Evolutionary conservation across 2,329 filamentous ascomycete species (phyloP).

Genomic region (Xylariaceae sp.): DNA sequence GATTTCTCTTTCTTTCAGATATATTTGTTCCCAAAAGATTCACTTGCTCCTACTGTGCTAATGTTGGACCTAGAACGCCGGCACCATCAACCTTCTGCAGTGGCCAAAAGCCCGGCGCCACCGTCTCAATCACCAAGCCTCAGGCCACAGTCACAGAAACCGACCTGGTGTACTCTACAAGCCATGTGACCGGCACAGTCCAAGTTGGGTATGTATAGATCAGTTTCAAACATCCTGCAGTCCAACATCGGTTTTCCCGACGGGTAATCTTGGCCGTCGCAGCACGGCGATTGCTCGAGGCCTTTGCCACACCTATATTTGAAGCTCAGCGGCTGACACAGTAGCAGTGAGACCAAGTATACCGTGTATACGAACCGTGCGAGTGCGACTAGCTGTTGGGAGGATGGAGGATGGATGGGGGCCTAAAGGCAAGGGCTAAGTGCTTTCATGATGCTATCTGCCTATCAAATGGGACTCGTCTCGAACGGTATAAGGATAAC

Average conservation of each 20-base stretch:
- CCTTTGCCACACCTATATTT: not conserved
- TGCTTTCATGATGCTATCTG: too few relatives aligned
- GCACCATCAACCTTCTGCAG: conserved; percentile 44
- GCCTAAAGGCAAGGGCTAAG: too few relatives aligned
- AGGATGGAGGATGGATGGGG: conserved; percentile 44
- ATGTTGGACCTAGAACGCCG: conserved; percentile 40
- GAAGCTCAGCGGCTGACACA: not conserved
- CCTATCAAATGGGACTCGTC: too few relatives aligned
- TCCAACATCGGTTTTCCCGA: not conserved
- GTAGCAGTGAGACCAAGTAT: conserved; percentile 42
- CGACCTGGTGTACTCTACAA: conserved; percentile 44
- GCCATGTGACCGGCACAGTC: conserved; percentile 43
- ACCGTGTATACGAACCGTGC: conserved; percentile 42
- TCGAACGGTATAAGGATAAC: too few relatives aligned
- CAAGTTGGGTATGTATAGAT: conserved; percentile 41
- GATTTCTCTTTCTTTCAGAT: not conserved
- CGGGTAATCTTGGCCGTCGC: not conserved
- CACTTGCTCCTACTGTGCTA: not conserved
- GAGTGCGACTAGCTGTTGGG: conserved; percentile 46
- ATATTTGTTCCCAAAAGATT: not conserved
- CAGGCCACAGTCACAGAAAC: conserved; percentile 43
- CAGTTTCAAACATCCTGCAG: not conserved
- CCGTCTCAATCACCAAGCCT: conserved; percentile 41
- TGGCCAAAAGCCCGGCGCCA: conserved; percentile 34
- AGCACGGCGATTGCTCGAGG: not conserved